A percentile compares a stretch with the other conserved stretches of the same genome.
Conservation (phyloP, 495 filamentous ascomycete genomes). For the Penicillium argentinense region DNA sequence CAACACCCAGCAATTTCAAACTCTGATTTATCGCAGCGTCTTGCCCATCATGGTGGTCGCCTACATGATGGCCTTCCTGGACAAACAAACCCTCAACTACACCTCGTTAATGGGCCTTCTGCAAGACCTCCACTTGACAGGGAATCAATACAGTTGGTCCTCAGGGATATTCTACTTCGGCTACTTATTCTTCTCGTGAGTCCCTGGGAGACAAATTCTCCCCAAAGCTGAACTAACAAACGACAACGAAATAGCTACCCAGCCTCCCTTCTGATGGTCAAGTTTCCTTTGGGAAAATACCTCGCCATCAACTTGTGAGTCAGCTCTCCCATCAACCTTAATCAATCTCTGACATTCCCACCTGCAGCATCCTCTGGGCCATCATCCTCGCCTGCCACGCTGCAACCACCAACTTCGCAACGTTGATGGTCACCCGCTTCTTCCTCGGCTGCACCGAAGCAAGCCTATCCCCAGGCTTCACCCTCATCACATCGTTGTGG, state of each 20-base stretch:
- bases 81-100: constrained; percentile 49
- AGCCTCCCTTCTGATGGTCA: constrained; percentile 43
- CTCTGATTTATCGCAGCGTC: constrained; percentile 3
- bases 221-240: not conserved
- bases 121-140: constrained; percentile 47
- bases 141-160: constrained; percentile 54
- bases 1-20: too few species aligned
- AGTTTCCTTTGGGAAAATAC: constrained; percentile 43
- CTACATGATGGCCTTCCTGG: constrained; percentile 49
- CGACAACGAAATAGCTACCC: constrained; percentile 13
- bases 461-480: constrained; percentile 29
- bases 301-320: constrained; percentile 48
- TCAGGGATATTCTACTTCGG: constrained; percentile 59
- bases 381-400: constrained; percentile 51
- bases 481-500: constrained; percentile 33
- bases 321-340: not conserved
- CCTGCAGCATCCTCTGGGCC: constrained; percentile 29
- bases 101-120: constrained; percentile 38
- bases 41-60: constrained; percentile 30
- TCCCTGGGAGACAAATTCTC: not conserved
- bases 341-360: not conserved
- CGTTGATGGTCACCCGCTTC: constrained; percentile 46
- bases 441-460: constrained; percentile 53
- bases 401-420: constrained; percentile 45
- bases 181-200: constrained; percentile 47